These are phyloP conservation scores for Gillenia trifoliata DNA, from an alignment of 306 rosid genomes.

Conservation along the genomic window DNA sequence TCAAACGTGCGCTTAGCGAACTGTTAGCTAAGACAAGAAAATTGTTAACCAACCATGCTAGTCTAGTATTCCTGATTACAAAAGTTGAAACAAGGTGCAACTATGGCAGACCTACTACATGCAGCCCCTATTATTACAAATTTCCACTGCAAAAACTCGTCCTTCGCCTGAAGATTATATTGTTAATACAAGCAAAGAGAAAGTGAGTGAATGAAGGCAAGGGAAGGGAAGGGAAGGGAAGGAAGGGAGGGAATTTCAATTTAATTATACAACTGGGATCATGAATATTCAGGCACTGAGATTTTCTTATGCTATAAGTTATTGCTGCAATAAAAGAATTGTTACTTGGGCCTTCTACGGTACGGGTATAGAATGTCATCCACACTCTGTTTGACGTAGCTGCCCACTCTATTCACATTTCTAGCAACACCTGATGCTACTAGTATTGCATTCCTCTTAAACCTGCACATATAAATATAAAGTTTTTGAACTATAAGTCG, in stretches of 20 bases:
- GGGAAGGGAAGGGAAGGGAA: no score
- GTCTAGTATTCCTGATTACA: no score
- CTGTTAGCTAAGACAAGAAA: no score
- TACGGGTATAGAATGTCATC: conserved; percentile 68
- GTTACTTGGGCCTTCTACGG: conserved; percentile 64
- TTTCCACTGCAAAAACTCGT: neutral
- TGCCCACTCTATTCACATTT: conserved; percentile 68
- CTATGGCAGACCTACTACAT: no score
- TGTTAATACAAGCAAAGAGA: neutral
- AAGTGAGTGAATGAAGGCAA: no score
- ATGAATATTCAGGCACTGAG: neutral
- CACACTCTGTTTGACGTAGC: conserved; percentile 52
- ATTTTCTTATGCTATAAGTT: neutral
- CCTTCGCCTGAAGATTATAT: neutral
- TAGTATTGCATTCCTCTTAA: conserved; percentile 64
- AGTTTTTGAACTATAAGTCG: neutral
- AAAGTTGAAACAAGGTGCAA: no score
- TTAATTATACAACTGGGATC: conserved; percentile 8
- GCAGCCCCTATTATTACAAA: no score
- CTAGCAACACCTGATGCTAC: conserved; percentile 79
- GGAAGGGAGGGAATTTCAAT: neutral
- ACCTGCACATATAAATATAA: conserved; percentile 43
- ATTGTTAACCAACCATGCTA: no score
- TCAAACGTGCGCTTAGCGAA: no score
- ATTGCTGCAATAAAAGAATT: neutral